Conservation (phyloP, 225 moss, liverwort and hornwort genomes). For the Straminergon stramineum region DNA sequence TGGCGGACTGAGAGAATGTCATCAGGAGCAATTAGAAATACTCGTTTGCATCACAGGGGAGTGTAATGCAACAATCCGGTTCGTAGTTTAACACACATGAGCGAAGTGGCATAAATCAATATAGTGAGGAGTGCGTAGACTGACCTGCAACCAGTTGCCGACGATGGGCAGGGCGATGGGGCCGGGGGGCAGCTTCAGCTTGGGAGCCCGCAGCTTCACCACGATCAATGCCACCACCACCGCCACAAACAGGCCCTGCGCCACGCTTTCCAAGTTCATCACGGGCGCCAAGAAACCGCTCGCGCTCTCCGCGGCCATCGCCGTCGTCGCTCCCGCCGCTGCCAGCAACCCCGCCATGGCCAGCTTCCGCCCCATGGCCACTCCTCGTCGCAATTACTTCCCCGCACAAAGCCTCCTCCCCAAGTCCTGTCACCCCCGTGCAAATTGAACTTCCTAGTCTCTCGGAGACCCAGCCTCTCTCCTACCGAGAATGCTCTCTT, state of each 20-base stretch:
- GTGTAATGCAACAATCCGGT: not conserved
- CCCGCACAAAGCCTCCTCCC: not conserved
- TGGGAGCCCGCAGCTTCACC: conserved; percentile 25
- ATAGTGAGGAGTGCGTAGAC: not conserved
- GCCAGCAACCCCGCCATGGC: conserved; percentile 9
- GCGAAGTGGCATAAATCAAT: not conserved
- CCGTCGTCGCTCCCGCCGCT: conserved; percentile 13
- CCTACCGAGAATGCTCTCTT: not conserved
- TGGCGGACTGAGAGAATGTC: not conserved
- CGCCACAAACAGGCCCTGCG: conserved; percentile 35
- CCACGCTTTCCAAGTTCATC: conserved; percentile 11
- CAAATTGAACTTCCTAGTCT: not conserved
- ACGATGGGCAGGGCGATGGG: conserved; percentile 40
- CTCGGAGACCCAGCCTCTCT: not conserved
- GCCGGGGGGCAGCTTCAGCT: conserved; percentile 53
- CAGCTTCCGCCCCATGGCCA: conserved; percentile 18
- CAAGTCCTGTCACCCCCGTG: not conserved
- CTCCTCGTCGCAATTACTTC: not conserved
- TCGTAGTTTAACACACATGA: not conserved
- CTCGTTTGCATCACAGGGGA: not conserved
- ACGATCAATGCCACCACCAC: conserved; percentile 26
- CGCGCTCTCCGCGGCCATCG: not conserved
- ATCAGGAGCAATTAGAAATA: not conserved
- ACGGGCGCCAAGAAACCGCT: conserved; percentile 1
- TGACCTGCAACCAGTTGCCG: conserved; percentile 61